Evolutionary conservation across 2,329 filamentous ascomycete species (phyloP).

Genomic region (Lasiodiplodia citricola): DNA sequence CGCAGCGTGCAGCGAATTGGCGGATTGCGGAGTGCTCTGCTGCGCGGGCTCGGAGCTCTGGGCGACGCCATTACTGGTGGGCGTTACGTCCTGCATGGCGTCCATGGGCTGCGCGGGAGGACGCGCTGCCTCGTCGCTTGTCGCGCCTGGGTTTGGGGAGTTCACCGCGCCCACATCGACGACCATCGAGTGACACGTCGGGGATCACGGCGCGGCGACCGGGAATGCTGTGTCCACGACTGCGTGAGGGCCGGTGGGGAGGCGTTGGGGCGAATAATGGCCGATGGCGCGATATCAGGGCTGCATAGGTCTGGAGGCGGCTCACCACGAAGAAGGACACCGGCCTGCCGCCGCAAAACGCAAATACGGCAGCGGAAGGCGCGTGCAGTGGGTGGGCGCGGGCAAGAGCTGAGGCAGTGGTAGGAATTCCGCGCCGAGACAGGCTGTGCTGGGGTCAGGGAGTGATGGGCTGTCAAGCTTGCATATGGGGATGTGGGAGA

Average conservation of each 20-base stretch:
- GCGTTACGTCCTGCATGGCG: slow-evolving; percentile 33
- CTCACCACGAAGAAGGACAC: slow-evolving; percentile 21
- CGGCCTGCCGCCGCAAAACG: slow-evolving; percentile 26
- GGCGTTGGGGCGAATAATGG: slow-evolving; percentile 5
- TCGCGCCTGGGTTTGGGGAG: slow-evolving; percentile 38
- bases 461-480: neutral
- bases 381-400: slow-evolving; percentile 21
- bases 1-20: slow-evolving; percentile 38
- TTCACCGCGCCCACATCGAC: slow-evolving; percentile 41
- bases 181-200: slow-evolving; percentile 36
- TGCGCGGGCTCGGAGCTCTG: slow-evolving; percentile 27
- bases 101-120: slow-evolving; percentile 31
- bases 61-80: slow-evolving; percentile 34
- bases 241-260: slow-evolving; percentile 8
- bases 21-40: slow-evolving; percentile 43
- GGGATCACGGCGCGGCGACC: slow-evolving; percentile 18
- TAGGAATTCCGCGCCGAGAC: neutral
- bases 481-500: slow-evolving; percentile 16
- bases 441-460: neutral
- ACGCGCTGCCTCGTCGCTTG: slow-evolving; percentile 38
- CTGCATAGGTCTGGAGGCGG: slow-evolving; percentile 26
- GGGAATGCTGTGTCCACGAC: slow-evolving; percentile 17
- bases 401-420: slow-evolving; percentile 5
- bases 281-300: slow-evolving; percentile 28
- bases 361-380: slow-evolving; percentile 22